Percentiles rank a stretch among this genome's conserved stretches.
phyloP scores from a whole-genome alignment of 805 yeast genomes.

The Wickerhamiella musiphila region DNA sequence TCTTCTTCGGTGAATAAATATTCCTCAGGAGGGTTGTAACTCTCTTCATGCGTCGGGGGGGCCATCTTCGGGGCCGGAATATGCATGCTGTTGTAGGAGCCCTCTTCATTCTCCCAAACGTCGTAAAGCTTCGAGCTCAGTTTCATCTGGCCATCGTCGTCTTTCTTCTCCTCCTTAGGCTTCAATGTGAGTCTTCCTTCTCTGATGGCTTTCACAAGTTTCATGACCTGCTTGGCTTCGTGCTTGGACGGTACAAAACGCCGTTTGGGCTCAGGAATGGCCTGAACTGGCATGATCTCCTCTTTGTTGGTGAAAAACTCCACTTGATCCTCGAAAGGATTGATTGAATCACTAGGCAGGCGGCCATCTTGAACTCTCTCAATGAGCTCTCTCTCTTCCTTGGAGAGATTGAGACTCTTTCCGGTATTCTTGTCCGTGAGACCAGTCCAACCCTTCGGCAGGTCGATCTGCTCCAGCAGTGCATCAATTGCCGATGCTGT shows the following conservation, averaged over 20 bases:
- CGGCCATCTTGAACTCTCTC: slow-evolving; percentile 72
- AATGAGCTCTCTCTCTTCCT: slow-evolving; percentile 79
- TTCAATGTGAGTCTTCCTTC: slow-evolving; percentile 87
- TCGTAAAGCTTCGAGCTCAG: slow-evolving; percentile 31
- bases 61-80: slow-evolving; percentile 88
- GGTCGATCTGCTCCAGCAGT: slow-evolving; percentile 72
- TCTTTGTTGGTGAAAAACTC: slow-evolving; percentile 87
- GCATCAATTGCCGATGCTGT: slow-evolving; percentile 88
- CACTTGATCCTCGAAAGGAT: slow-evolving; percentile 85
- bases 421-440: slow-evolving; percentile 83
- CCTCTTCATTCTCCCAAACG: slow-evolving; percentile 62
- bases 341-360: slow-evolving; percentile 56
- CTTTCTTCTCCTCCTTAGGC: slow-evolving; percentile 32
- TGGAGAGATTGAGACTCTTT: slow-evolving; percentile 56
- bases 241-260: slow-evolving; percentile 92
- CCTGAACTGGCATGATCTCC: slow-evolving; percentile 81
- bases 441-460: slow-evolving; percentile 99
- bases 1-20: slow-evolving; percentile 72
- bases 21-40: slow-evolving; percentile 96
- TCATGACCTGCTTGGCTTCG: slow-evolving; percentile 93
- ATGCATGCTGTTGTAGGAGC: slow-evolving; percentile 56
- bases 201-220: slow-evolving; percentile 87
- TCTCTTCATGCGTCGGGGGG: slow-evolving; percentile 93
- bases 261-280: slow-evolving; percentile 93
- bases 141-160: slow-evolving; percentile 31